These are phyloP conservation scores for Senna tora DNA, from an alignment of 306 rosid species.

Conservation along the genomic window DNA sequence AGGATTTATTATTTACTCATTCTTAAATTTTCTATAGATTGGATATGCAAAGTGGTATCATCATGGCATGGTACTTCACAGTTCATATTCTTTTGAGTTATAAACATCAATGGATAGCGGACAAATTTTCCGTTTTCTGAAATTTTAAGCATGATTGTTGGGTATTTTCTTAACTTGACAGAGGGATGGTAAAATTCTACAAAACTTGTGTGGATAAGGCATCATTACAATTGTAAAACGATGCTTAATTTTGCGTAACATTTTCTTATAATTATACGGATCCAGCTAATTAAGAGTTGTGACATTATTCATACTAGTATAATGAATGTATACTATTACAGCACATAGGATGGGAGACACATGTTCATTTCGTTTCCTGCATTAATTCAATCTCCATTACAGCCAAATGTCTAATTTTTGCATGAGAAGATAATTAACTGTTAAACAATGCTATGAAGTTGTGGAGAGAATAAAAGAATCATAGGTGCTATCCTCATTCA, in stretches of 20 bases:
- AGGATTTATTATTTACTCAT: constrained; percentile 13
- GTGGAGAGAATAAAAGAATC: not conserved
- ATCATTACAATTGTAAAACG: not conserved
- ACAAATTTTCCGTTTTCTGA: not conserved
- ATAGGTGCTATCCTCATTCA: not conserved
- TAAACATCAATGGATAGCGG: constrained; percentile 1
- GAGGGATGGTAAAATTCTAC: not conserved
- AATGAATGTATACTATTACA: not conserved
- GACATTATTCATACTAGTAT: not conserved
- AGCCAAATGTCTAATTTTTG: not conserved
- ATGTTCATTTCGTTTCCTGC: not conserved
- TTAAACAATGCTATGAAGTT: constrained; percentile 12
- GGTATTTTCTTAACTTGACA: not conserved
- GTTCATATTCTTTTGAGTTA: constrained; percentile 27
- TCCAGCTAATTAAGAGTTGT: not conserved
- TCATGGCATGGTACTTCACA: not conserved
- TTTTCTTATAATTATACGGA: not conserved
- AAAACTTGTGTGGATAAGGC: not conserved
- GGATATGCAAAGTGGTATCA: constrained; percentile 23
- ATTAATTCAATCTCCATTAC: not conserved
- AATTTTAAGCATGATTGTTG: not conserved
- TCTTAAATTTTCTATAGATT: constrained; percentile 15
- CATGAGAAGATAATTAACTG: constrained; percentile 8
- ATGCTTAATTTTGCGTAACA: not conserved
- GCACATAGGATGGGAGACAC: constrained; percentile 15